These are phyloP conservation scores for Carex littledalei DNA, from an alignment of 176 grass and related monocot species.

Conservation along the genomic window DNA sequence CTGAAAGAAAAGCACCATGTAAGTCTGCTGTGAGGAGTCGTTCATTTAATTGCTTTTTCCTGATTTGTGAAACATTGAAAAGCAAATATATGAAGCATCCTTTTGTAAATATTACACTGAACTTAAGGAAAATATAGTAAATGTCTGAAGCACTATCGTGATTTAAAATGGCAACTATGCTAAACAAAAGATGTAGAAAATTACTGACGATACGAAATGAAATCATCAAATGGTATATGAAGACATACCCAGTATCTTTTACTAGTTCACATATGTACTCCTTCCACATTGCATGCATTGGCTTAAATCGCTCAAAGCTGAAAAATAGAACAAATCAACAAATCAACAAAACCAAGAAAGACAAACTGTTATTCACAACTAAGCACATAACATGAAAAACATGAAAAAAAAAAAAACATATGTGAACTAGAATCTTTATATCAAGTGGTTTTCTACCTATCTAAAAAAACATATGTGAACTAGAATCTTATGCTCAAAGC, in stretches of 20 bases:
- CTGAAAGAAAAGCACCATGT: conserved; percentile 69
- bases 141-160: neutral
- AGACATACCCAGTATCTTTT: conserved; percentile 36
- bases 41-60: conserved; percentile 63
- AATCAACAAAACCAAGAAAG: neutral
- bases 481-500: no score
- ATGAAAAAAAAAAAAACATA: no score
- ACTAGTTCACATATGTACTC: conserved; percentile 54
- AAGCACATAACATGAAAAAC: neutral
- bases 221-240: conserved; percentile 10
- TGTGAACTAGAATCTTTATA: no score
- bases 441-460: no score
- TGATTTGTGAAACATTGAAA: conserved; percentile 25
- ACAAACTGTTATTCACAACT: neutral
- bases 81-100: conserved; percentile 16
- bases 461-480: no score
- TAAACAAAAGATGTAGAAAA: neutral
- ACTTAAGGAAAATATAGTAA: neutral
- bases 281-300: conserved; percentile 94
- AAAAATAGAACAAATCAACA: conserved; percentile 17
- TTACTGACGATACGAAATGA: neutral
- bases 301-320: conserved; percentile 75
- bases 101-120: neutral
- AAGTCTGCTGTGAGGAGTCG: conserved; percentile 68
- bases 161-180: neutral